Evolutionary conservation across 306 rosid genomes (phyloP), one percentile per base, ranked within the genome.

Genomic region (Trifolium fragiferum): DNA sequence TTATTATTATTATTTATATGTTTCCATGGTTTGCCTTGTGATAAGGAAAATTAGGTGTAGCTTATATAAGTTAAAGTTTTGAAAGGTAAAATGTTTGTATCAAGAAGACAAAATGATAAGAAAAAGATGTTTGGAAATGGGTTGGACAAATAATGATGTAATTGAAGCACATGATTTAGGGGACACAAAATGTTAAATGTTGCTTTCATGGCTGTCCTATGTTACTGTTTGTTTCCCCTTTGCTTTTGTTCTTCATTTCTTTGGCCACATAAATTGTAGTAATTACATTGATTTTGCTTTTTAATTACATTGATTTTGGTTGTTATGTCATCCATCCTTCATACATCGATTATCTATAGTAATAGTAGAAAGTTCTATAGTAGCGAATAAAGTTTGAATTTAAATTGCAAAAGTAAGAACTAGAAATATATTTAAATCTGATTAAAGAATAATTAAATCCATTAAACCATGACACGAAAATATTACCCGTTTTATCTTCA

Each of bases 131-230:
- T 62, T 62, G 65, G 37, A 70, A 78, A 62, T 55, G 61, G 75
- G 76, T 70, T 74, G 84, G 87, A 77, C 72, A 72, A 73, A 75
- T 68, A 50, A 72, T 75, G 76, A 77, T 58, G 76, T 79, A 71
- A 84, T 78, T 82, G 73, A 76, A 64, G 82, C 87, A 91, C 89
- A 85, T 91, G 92, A 80, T 82, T 66, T 78, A 68, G 72, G 73
- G 63, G 81, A 75, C 79, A 83, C 88, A 78, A 79, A 78, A 86
- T 72, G 92, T 81, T 89, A 58, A 80, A 75, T 78, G 80, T 79
- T 82, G 81, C 81, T 87, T 86, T 89, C 88, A 79, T 77, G 81
- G 88, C 62, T 79, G 85, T 82, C 87, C 81, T 69, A 61, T 78
- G 86, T 77, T 65, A 72, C 38, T 80, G 61, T 74, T 75, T 41